Percentiles rank a stretch among this genome's conserved stretches.
These are phyloP conservation scores for Trichoderma koningii DNA, from an alignment of 2,329 filamentous ascomycete species.

Conservation along the genomic window DNA sequence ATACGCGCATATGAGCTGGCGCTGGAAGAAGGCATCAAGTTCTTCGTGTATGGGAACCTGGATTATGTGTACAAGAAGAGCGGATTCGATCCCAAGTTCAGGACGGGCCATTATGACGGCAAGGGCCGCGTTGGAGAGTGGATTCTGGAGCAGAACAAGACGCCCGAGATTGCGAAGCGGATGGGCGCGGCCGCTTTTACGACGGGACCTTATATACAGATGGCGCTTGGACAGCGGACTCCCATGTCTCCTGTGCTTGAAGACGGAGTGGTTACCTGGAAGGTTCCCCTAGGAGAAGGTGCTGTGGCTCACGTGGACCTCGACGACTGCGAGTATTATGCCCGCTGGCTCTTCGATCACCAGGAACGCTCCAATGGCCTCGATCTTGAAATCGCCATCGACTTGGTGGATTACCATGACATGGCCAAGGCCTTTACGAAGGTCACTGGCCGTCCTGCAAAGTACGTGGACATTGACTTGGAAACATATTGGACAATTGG, in stretches of 20 bases:
- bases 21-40: constrained; percentile 46
- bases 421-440: constrained; percentile 46
- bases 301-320: constrained; percentile 47
- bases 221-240: constrained; percentile 42
- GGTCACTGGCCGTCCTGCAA: constrained; percentile 46
- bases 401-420: constrained; percentile 44
- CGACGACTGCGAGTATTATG: constrained; percentile 51
- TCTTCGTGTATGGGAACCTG: constrained; percentile 52
- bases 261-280: constrained; percentile 46
- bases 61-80: constrained; percentile 53
- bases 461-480: constrained; percentile 42
- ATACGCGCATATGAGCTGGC: constrained; percentile 46
- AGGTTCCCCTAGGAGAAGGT: constrained; percentile 45
- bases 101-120: constrained; percentile 51
- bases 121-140: constrained; percentile 49
- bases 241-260: constrained; percentile 46
- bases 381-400: constrained; percentile 49
- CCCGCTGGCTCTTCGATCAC: constrained; percentile 53
- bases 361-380: constrained; percentile 46
- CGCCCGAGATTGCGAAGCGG: constrained; percentile 19
- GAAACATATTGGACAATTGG: constrained; percentile 40
- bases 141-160: constrained; percentile 46
- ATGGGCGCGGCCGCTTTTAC: constrained; percentile 46
- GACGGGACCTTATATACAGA: constrained; percentile 51
- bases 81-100: constrained; percentile 49